These are phyloP conservation scores for Tolypocladium ovalisporum DNA, from an alignment of 2,329 filamentous ascomycete genomes.

Conservation along the genomic window DNA sequence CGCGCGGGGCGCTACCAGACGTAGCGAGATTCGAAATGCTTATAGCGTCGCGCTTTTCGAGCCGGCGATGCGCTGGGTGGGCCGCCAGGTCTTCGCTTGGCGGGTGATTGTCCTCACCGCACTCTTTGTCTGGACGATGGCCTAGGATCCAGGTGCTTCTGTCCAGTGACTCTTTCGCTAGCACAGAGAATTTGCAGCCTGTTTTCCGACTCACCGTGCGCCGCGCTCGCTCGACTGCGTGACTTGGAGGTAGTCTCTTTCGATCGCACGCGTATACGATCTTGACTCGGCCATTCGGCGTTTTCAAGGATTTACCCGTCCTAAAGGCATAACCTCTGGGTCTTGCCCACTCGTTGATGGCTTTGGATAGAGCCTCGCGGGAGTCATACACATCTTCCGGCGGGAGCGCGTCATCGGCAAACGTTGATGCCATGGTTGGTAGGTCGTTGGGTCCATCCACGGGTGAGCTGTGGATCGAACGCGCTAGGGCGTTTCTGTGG, in stretches of 20 bases:
- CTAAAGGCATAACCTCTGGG: conserved; percentile 7
- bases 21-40: too few species aligned
- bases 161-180: too few species aligned
- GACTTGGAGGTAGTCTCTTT: conserved; percentile 3
- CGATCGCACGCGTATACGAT: conserved; percentile 5
- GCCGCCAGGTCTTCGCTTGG: too few species aligned
- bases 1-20: too few species aligned
- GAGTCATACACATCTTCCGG: not conserved
- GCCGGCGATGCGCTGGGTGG: too few species aligned
- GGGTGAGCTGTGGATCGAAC: not conserved
- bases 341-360: conserved; percentile 5
- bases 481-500: not conserved
- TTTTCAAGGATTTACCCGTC: conserved; percentile 6
- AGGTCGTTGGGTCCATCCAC: not conserved
- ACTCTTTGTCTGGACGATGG: too few species aligned
- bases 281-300: conserved; percentile 2
- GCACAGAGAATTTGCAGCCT: too few species aligned
- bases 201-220: too few species aligned
- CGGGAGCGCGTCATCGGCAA: not conserved
- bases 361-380: not conserved
- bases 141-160: too few species aligned
- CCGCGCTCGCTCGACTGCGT: not conserved
- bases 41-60: too few species aligned
- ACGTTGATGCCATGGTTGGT: not conserved
- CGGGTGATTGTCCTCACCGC: too few species aligned